Base-by-base conservation (phyloP, 2,329 filamentous ascomycete species). In the Tolypocladium ophioglossoides region DNA sequence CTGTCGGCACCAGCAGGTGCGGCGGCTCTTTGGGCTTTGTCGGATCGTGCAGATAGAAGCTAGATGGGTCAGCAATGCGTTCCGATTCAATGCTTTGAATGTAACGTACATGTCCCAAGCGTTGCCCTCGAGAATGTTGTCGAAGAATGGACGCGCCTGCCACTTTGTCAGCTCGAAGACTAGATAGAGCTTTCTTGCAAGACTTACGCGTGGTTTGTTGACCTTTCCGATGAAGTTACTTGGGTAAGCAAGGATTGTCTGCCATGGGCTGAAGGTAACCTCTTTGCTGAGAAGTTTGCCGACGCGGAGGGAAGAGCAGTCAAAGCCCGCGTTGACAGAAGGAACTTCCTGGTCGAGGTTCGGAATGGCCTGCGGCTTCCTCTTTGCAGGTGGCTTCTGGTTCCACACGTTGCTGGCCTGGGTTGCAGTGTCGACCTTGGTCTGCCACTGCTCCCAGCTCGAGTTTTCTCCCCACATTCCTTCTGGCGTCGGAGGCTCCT, bases 71-170 rank as follows among this genome's bases (percentile, higher is more conserved):
- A 53, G 51, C 12, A 20, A 35, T 11, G 10, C 14, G 37, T n/a
- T 37, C 27, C 4, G 7, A 10, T 27, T 2, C 8, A 2, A 40
- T n/a, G 50, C 35, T 7, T 34, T 14, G 12, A 22, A 34, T 12
- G 8, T n/a, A 53, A 18, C 44, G 85, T 77, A 94, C 88, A 95
- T 72, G 58, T 92, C 84, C 91, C 91, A 96, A 12, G 73, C 64
- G 55, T 82, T 77, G 2, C 73, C 69, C 61, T 79, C 80, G 58
- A 87, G 74, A 51, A 89, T 78, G 3, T 66, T 63, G 37, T 79
- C 73, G 61, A 89, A 89, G 66, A 80, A 78, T 0, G 72, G 70
- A 24, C 59, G 62, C 5, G 69, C 71, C 75, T 78, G 24, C 9
- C 2, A 2, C 24, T 40, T 34, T 50, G 22, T 49, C 30, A 52